A percentile compares a stretch with the other conserved stretches of the same genome.
phyloP scores from a whole-genome alignment of 345 rosid species.

The Salix purpurea region DNA sequence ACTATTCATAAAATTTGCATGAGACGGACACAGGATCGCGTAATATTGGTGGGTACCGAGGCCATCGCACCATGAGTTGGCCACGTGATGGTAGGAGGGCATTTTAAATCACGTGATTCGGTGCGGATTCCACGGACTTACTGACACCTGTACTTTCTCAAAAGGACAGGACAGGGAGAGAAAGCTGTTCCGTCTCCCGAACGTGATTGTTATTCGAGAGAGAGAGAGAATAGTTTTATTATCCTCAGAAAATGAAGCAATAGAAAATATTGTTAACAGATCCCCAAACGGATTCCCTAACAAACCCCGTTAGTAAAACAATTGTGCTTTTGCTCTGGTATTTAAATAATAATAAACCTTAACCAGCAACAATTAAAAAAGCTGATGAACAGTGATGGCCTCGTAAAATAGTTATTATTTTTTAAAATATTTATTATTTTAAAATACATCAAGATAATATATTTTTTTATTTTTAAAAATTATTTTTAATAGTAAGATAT shows the following conservation, averaged over 20 bases:
- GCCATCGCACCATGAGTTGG: constrained; percentile 43
- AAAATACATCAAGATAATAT: no score
- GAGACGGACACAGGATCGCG: constrained; percentile 24
- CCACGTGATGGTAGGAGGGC: constrained; percentile 60
- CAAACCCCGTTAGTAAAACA: constrained; percentile 8
- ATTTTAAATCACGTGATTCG: constrained; percentile 49
- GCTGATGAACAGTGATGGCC: no score
- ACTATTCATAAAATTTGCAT: not conserved
- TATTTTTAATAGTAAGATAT: no score
- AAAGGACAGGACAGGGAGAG: not conserved
- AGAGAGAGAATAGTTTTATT: not conserved
- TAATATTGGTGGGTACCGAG: constrained; percentile 29
- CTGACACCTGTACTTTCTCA: constrained; percentile 24
- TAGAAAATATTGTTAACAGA: constrained; percentile 42
- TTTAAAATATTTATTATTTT: no score
- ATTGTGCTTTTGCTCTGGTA: no score
- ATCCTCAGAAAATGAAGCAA: not conserved
- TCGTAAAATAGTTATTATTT: no score
- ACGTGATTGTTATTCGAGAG: not conserved
- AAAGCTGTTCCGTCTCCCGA: not conserved
- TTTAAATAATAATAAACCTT: not conserved
- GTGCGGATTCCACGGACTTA: constrained; percentile 31
- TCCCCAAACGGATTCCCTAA: constrained; percentile 55
- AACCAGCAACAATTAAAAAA: no score
- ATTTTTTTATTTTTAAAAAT: not conserved